A percentile compares a stretch with the other conserved stretches of the same genome.
phyloP scores from a whole-genome alignment of 23 red algal species.

The Gracilaria vermiculophylla region DNA sequence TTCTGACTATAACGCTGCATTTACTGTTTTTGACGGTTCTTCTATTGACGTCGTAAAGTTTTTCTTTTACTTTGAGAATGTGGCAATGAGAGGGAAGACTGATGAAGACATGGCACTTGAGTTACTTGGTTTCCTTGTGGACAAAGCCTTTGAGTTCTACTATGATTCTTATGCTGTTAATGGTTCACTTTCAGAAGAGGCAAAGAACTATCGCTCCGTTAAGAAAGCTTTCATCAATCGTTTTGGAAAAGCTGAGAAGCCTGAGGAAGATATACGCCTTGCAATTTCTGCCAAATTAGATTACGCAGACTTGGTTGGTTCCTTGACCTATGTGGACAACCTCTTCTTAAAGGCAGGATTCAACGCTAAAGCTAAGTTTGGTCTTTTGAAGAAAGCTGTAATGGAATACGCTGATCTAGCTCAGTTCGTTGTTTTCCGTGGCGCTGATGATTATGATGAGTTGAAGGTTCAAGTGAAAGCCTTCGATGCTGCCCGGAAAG shows the following conservation, averaged over 20 bases:
- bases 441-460: background rate
- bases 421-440: background rate
- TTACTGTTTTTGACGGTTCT: background rate
- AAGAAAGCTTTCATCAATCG: background rate
- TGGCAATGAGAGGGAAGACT: background rate
- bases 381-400: background rate
- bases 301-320: background rate
- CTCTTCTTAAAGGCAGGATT: slow-evolving; percentile 1
- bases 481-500: background rate
- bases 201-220: background rate
- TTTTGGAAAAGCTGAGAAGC: background rate
- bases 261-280: background rate
- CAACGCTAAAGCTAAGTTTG: slow-evolving; percentile 16
- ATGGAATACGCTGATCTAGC: background rate
- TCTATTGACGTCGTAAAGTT: background rate
- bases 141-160: background rate
- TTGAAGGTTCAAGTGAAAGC: background rate
- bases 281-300: background rate
- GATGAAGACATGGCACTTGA: slow-evolving; percentile 1
- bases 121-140: background rate
- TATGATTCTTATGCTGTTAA: background rate
- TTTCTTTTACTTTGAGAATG: slow-evolving; percentile 18
- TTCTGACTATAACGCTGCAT: background rate
- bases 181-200: background rate
- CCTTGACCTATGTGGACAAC: background rate